Percentiles rank a stretch among this genome's conserved stretches.
Evolutionary conservation across 2,329 filamentous ascomycete genomes (phyloP).

Genomic region (Beauveria medogensis): DNA sequence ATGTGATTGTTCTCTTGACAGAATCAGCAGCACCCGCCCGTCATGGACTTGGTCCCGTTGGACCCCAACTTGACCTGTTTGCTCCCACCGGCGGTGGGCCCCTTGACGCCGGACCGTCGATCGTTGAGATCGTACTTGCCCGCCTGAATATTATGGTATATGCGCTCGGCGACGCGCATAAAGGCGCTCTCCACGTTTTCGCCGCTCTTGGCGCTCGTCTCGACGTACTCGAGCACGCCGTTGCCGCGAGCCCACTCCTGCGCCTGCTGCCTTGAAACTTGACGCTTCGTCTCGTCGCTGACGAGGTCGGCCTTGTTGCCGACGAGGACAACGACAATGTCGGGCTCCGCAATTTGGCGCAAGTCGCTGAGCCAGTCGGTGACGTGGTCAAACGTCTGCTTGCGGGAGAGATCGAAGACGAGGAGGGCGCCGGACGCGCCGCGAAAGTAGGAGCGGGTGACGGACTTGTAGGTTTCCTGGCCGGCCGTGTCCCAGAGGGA

Average conservation of each 20-base stretch:
- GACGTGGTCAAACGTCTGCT: slow-evolving; percentile 76
- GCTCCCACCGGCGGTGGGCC: slow-evolving; percentile 41
- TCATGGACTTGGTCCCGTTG: slow-evolving; percentile 30
- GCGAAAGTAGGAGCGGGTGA: slow-evolving; percentile 89
- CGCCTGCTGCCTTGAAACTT: slow-evolving; percentile 76
- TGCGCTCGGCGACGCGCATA: slow-evolving; percentile 84
- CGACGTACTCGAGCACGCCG: slow-evolving; percentile 85
- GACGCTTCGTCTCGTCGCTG: slow-evolving; percentile 48
- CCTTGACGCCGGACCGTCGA: slow-evolving; percentile 83
- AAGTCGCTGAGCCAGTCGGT: slow-evolving; percentile 93
- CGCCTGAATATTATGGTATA: slow-evolving; percentile 93
- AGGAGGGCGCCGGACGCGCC: slow-evolving; percentile 66
- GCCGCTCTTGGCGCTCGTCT: slow-evolving; percentile 92
- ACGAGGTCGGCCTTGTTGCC: slow-evolving; percentile 91
- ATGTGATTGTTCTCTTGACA: not conserved
- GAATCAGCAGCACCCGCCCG: slow-evolving; percentile 36
- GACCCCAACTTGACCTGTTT: slow-evolving; percentile 38
- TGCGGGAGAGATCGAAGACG: slow-evolving; percentile 89
- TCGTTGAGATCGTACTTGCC: slow-evolving; percentile 94
- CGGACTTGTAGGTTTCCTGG: slow-evolving; percentile 95
- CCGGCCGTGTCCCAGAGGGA: slow-evolving; percentile 94
- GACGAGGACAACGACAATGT: slow-evolving; percentile 89
- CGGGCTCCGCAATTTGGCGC: slow-evolving; percentile 87
- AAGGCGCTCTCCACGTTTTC: slow-evolving; percentile 93
- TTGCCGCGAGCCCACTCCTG: slow-evolving; percentile 83